Conservation (phyloP, 306 rosid genomes). For the Lupinus albus region DNA sequence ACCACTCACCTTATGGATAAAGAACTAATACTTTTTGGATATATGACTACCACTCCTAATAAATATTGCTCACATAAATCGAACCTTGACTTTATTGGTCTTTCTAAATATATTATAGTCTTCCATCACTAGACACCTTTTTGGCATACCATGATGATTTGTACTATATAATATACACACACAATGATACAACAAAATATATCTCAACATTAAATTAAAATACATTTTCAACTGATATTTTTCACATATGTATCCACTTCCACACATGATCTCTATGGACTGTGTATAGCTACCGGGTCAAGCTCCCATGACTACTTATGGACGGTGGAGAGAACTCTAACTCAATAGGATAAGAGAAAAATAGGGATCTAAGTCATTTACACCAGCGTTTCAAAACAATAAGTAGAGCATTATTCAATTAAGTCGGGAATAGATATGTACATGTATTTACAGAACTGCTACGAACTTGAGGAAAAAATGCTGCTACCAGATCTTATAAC, state of each 20-base stretch:
- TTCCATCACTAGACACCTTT: too few relatives aligned
- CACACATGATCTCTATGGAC: background rate
- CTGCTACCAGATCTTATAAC: slow-evolving; percentile 16
- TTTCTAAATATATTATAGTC: too few relatives aligned
- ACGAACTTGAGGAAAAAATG: slow-evolving; percentile 21
- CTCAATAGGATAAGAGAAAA: background rate
- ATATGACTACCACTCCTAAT: too few relatives aligned
- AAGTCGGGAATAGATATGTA: slow-evolving; percentile 35
- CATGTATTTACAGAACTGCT: slow-evolving; percentile 28
- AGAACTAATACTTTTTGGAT: too few relatives aligned
- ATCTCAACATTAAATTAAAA: background rate
- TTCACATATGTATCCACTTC: background rate
- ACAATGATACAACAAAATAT: too few relatives aligned
- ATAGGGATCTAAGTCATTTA: slow-evolving; percentile 8
- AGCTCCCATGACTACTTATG: background rate
- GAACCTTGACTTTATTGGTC: too few relatives aligned
- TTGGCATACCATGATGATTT: too few relatives aligned
- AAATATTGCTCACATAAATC: too few relatives aligned
- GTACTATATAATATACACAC: too few relatives aligned
- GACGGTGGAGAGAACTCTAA: slow-evolving; percentile 10
- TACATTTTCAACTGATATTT: background rate
- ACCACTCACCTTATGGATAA: too few relatives aligned
- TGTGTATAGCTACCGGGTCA: slow-evolving; percentile 4
- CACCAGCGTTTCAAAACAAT: slow-evolving; percentile 17
- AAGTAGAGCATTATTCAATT: slow-evolving; percentile 7